Base-by-base conservation (phyloP, 179 eudicot genomes). In the Sideroxylon spinosum region DNA sequence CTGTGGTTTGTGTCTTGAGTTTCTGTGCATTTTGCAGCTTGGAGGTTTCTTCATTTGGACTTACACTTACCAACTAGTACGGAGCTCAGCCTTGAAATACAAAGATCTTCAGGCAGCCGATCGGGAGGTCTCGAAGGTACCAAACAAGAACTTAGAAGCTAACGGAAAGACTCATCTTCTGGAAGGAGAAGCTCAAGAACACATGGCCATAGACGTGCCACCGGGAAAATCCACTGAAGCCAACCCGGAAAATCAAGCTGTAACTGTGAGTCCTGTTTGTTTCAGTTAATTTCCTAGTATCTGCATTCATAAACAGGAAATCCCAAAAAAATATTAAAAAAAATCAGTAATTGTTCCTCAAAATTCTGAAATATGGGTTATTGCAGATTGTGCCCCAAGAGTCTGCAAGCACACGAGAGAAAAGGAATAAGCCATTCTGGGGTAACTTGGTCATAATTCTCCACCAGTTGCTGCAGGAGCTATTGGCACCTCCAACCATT, bases 21-120 rank as follows among this genome's bases (percentile, higher is more conserved):
- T 37, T 37, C 44, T 37, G 44, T 37, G 44, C 44, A 0, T 37
- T 37, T 37, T 85, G 80, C 87, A 92, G 98, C 83, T 94, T 82
- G 94, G 95, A 6, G 92, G 92, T 22, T 83, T 92, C 78, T 93
- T 68, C 87, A 87, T 95, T 84, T 95, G 99, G 99, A 93, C 99
- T 44, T 87, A 85, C 80, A 84, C 91, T 55, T 95, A 85, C 85
- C 97, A 93, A 60, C 67, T 93, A 61, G 78, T 95, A 32, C 79
- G 85, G 85, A 85, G 86, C 77, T 90, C 95, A 0, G 84, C 90
- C 0, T 25, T 76, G 22, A 89, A 81, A 69, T 85, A 78, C 56
- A 84, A 74, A 74, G 87, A 82, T 74, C 68, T 85, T 17, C 26
- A 73, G 81, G 84, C 77, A 50, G 83, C 84, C 12, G 82, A 86